Conservation (phyloP, 306 rosid species). For the Ormosia emarginata region DNA sequence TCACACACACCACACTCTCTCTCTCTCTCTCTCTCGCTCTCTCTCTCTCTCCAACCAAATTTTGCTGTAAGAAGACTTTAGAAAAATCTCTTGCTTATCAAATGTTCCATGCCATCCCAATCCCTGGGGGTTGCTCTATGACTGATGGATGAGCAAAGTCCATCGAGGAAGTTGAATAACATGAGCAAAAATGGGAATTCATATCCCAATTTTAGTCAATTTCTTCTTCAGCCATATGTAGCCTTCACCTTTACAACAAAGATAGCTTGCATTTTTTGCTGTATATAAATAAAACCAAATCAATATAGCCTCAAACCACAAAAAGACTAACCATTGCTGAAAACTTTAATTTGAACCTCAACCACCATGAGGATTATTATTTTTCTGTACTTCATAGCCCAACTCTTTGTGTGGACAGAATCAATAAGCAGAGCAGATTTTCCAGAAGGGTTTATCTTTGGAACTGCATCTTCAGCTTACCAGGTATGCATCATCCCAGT, state of each 20-base stretch:
- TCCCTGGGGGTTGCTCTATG: background rate
- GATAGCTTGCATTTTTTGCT: constrained; percentile 24
- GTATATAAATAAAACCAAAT: constrained; percentile 17
- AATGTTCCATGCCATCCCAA: constrained; percentile 4
- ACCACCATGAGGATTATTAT: constrained; percentile 46
- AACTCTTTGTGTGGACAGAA: constrained; percentile 35
- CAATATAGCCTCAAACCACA: constrained; percentile 10
- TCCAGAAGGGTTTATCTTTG: constrained; percentile 80
- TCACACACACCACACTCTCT: constrained; percentile 1
- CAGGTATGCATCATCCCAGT: constrained; percentile 54
- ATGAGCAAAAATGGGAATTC: constrained; percentile 11
- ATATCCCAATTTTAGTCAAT: constrained; percentile 16
- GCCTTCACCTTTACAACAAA: constrained; percentile 41
- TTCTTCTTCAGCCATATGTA: constrained; percentile 16
- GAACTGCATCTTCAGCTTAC: constrained; percentile 94
- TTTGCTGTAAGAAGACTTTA: background rate
- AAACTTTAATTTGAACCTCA: background rate
- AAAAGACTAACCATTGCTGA: background rate
- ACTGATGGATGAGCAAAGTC: background rate
- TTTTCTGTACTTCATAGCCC: constrained; percentile 27
- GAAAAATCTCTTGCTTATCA: constrained; percentile 14
- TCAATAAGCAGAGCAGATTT: constrained; percentile 74
- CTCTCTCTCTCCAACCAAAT: background rate
- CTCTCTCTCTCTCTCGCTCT: background rate
- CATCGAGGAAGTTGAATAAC: constrained; percentile 2